phyloP scores from a whole-genome alignment of 164 flowering plant genomes.

The Pachysandra terminalis region DNA sequence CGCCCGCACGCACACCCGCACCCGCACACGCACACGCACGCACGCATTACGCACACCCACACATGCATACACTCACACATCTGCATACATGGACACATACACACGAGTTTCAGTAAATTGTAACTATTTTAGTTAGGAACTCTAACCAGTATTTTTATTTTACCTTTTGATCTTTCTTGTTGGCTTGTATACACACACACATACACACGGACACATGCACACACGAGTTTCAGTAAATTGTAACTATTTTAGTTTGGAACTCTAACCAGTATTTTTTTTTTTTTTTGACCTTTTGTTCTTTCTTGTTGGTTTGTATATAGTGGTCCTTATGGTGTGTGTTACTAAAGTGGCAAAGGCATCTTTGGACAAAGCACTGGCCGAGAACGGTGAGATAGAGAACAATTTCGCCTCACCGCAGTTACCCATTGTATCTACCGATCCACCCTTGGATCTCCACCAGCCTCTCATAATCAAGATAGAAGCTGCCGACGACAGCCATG shows the following conservation, averaged over 20 bases:
- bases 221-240: not conserved
- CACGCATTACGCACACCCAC: too few species aligned
- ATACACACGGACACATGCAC: too few species aligned
- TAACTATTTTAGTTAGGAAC: not conserved
- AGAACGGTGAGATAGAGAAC: constrained; percentile 53
- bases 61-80: too few species aligned
- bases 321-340: constrained; percentile 54
- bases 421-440: constrained; percentile 38
- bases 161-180: not conserved
- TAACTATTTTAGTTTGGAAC: not conserved
- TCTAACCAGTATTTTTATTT: not conserved
- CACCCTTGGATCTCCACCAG: constrained; percentile 50
- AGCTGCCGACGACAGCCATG: constrained; percentile 38
- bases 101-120: not conserved
- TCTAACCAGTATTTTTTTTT: not conserved
- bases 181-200: constrained; percentile 1
- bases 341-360: constrained; percentile 80
- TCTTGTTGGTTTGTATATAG: constrained; percentile 30
- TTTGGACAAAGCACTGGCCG: constrained; percentile 84
- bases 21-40: too few species aligned
- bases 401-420: constrained; percentile 33
- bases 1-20: too few species aligned
- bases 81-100: too few species aligned
- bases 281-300: not conserved
- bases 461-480: constrained; percentile 79